Evolutionary conservation across 2,329 filamentous ascomycete species (phyloP).

Genomic region (Ophiostoma ulmi): DNA sequence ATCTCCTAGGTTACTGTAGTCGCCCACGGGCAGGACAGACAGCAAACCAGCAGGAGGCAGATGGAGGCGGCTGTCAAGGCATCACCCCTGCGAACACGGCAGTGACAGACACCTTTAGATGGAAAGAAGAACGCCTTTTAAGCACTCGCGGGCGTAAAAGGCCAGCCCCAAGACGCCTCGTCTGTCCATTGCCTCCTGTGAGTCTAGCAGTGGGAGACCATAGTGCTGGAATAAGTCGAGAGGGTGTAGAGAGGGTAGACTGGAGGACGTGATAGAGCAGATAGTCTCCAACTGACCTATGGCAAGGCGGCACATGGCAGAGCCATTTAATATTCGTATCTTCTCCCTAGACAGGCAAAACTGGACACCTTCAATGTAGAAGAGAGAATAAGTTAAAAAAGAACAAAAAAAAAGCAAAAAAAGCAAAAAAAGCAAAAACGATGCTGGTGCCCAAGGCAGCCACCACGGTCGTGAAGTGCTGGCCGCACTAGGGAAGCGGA

Average conservation of each 20-base stretch:
- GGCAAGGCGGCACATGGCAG: conserved; percentile 1
- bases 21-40: background rate
- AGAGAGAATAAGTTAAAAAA: background rate
- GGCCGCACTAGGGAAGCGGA: background rate
- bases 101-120: background rate
- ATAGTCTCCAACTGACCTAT: background rate
- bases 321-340: background rate
- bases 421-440: background rate
- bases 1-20: background rate
- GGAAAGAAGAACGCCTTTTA: background rate
- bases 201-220: background rate
- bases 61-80: no score
- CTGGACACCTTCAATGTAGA: background rate
- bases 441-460: conserved; percentile 4
- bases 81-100: background rate
- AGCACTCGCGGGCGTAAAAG: background rate
- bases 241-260: conserved; percentile 3
- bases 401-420: no score
- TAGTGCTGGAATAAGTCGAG: background rate
- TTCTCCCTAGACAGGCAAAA: background rate
- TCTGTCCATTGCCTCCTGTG: background rate
- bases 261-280: background rate
- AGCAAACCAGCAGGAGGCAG: background rate
- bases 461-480: background rate
- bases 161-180: background rate